Conservation (phyloP, 164 flowering plant species). For the Malania oleifera region DNA sequence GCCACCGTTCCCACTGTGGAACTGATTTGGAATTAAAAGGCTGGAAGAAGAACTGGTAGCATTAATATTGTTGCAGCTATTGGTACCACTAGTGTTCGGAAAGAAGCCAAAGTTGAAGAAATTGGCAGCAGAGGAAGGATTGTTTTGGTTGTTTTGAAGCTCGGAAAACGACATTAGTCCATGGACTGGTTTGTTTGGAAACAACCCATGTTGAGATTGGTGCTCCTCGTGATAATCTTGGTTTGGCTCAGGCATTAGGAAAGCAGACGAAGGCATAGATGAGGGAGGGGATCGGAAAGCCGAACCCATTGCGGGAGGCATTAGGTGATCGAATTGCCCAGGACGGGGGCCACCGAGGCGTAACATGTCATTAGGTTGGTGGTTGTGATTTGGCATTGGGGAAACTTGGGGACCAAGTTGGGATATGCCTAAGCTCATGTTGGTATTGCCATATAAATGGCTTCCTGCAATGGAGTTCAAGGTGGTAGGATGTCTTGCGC, state of each 20-base stretch:
- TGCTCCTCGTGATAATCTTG: conserved; percentile 35
- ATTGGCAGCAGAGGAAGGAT: conserved; percentile 28
- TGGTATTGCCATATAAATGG: conserved; percentile 44
- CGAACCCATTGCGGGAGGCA: conserved; percentile 24
- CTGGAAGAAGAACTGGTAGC: conserved; percentile 27
- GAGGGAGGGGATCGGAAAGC: conserved; percentile 26
- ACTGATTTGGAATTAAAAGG: conserved; percentile 29
- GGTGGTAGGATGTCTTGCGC: conserved; percentile 56
- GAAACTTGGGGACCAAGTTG: conserved; percentile 43
- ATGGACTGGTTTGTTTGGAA: conserved; percentile 40
- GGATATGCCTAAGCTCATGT: conserved; percentile 48
- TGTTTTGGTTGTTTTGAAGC: conserved; percentile 32
- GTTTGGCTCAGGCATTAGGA: conserved; percentile 31
- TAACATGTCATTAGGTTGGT: conserved; percentile 31
- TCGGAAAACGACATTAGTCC: conserved; percentile 65
- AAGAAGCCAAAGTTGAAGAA: conserved; percentile 56
- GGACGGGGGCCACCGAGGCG: conserved; percentile 38
- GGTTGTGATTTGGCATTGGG: conserved; percentile 35
- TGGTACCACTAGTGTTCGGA: conserved; percentile 27
- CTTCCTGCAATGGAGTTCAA: conserved; percentile 53
- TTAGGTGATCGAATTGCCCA: conserved; percentile 39
- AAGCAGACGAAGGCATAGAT: conserved; percentile 18
- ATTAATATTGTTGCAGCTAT: conserved; percentile 23
- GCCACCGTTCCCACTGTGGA: conserved; percentile 26
- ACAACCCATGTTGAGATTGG: conserved; percentile 24